Base-by-base conservation (phyloP, 2,329 filamentous ascomycete species). In the Pseudomassariella vexata region DNA sequence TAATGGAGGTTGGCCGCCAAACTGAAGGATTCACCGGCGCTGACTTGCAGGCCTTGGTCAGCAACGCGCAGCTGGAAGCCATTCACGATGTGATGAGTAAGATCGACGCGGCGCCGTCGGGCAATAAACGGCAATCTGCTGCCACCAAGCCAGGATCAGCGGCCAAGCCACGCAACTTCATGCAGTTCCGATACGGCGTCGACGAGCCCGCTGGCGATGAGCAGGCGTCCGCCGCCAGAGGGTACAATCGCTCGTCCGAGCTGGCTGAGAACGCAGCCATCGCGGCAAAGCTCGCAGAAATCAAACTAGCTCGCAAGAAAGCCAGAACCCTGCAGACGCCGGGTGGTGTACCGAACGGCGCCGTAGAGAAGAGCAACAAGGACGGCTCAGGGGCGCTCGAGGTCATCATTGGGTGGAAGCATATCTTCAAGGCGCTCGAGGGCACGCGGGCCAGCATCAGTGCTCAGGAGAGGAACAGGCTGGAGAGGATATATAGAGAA, bases 61-160 rank as follows among this genome's bases (percentile, higher is more conserved):
- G 94, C 49, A 98, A 98, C 46, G 89, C 92, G 0, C 92, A 98
- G 55, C 73, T 98, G 5, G 90, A 96, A 62, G 92, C 92, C 18
- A 95, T 98, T 42, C 92, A 98, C 53, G 89, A 95, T 45, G 79
- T 94, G 3, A 73, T 98, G 1, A 82, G 78, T 33, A 76, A 81
- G 48, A 66, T 77, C 25, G 48, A 60, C 24, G 36, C 45, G 4
- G 46, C 48, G 10, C 40, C 45, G 1, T 36, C 45, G 2, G 45
- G 46, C 17, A 50, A 47, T 12, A 48, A 41, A 19, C 29, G 30
- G 20, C 56, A 52, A 27, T 53, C 53, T 9, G 52, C 56, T n/a
- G 56, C 51, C 40, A 55, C 59, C 31, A 52, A 55, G 42, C 51
- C 59, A 36, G 44, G 59, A 54, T 36, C 55, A 52, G 36, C 38